Conservation (phyloP, 345 rosid species). For the Salix brachista region DNA sequence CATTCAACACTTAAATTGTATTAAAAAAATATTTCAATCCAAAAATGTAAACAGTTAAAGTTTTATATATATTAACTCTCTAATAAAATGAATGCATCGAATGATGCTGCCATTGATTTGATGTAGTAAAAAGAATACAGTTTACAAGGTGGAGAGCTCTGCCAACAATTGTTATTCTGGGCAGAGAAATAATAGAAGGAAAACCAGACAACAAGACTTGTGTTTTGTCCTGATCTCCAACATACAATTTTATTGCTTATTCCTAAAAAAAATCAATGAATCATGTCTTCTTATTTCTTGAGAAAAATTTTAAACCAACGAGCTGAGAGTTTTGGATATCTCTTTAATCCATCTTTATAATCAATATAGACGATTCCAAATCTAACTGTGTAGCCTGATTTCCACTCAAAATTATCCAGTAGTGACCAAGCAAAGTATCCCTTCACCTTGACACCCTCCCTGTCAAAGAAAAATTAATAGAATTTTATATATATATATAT, state of each 20-base stretch:
- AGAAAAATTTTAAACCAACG: slow-evolving; percentile 16
- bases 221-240: no score
- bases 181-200: not conserved
- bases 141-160: not conserved
- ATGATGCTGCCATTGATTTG: not conserved
- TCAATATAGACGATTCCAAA: slow-evolving; percentile 20
- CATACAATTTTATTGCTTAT: not conserved
- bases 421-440: slow-evolving; percentile 29
- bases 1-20: fast-evolving
- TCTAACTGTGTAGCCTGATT: slow-evolving; percentile 14
- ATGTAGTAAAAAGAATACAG: not conserved
- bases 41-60: no score
- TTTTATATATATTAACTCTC: no score
- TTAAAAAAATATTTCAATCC: no score
- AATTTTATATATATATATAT: no score
- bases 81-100: no score
- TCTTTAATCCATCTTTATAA: slow-evolving; percentile 20
- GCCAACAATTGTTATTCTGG: not conserved
- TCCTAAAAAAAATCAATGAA: not conserved
- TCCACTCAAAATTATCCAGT: slow-evolving; percentile 23
- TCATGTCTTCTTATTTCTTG: not conserved
- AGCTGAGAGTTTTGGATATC: slow-evolving; percentile 22
- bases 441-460: slow-evolving; percentile 19
- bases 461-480: not conserved
- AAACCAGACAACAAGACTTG: no score